Conservation (phyloP, 1,284 basidiomycete species). For the Stereum hirsutum region DNA sequence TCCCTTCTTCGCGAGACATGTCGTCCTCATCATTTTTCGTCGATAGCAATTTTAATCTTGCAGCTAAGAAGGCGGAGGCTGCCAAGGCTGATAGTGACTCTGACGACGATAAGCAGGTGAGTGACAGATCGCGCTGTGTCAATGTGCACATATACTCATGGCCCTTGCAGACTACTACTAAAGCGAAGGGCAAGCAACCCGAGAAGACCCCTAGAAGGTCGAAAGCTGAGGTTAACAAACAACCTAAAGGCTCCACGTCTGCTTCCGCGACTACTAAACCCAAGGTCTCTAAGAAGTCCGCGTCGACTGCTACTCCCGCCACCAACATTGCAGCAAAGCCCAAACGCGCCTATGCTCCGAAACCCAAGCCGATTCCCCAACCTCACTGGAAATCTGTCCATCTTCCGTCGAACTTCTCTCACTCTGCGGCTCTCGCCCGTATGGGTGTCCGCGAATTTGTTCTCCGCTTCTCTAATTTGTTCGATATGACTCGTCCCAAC, state of each 20-base stretch:
- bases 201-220: slow-evolving; percentile 8
- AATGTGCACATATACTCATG: too few species aligned
- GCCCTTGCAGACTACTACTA: too few species aligned
- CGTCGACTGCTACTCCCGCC: slow-evolving; percentile 10
- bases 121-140: too few species aligned
- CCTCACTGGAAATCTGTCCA: slow-evolving; percentile 38
- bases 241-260: slow-evolving; percentile 11
- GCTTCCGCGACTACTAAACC: slow-evolving; percentile 1
- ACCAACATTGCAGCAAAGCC: slow-evolving; percentile 17
- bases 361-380: slow-evolving; percentile 19
- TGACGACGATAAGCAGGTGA: too few species aligned
- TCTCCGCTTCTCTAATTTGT: slow-evolving; percentile 46
- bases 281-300: slow-evolving; percentile 11
- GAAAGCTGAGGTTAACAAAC: slow-evolving; percentile 11
- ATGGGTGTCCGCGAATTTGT: slow-evolving; percentile 68
- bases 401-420: slow-evolving; percentile 34
- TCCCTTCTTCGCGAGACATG: slow-evolving; percentile 5
- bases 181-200: slow-evolving; percentile 17
- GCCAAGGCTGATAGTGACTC: too few species aligned
- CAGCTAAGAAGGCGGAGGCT: slow-evolving; percentile 25
- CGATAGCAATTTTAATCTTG: slow-evolving; percentile 26
- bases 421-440: slow-evolving; percentile 43
- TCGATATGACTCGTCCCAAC: slow-evolving; percentile 44
- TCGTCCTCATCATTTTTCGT: slow-evolving; percentile 2
- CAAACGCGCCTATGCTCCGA: slow-evolving; percentile 12